Conservation (phyloP, 192 early-diverging fungal genomes). For the Podila epicladia region DNA sequence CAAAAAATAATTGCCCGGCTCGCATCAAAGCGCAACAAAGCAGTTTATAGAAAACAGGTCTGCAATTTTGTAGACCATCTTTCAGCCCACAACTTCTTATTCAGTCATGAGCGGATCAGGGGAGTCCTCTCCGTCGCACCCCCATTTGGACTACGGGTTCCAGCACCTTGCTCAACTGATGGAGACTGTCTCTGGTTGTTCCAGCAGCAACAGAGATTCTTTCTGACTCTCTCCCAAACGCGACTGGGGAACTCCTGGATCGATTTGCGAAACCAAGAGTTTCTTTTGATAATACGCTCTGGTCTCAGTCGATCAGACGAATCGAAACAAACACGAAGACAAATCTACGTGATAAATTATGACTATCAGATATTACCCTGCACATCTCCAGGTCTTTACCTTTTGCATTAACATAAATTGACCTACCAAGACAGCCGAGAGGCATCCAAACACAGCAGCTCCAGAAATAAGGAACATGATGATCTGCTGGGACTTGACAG, state of each 20-base stretch:
- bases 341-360: constrained; percentile 11
- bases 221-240: background rate
- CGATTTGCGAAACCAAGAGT: constrained; percentile 14
- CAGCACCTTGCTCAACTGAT: constrained; percentile 15
- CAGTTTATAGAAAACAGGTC: too few relatives aligned
- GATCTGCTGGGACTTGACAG: constrained; percentile 85
- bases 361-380: background rate
- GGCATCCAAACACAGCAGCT: constrained; percentile 70
- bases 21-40: too few relatives aligned
- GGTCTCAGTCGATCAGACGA: constrained; percentile 36
- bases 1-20: too few relatives aligned
- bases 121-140: constrained; percentile 39
- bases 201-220: constrained; percentile 24
- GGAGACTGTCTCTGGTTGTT: constrained; percentile 9
- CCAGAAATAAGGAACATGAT: constrained; percentile 90
- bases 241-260: constrained; percentile 1
- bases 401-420: background rate
- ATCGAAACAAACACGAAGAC: constrained; percentile 39
- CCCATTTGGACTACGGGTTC: background rate
- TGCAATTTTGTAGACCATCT: background rate
- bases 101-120: constrained; percentile 19
- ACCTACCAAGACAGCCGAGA: constrained; percentile 59
- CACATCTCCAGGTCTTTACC: background rate
- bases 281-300: constrained; percentile 32
- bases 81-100: too few relatives aligned